phyloP scores from a whole-genome alignment of 192 early-diverging fungal species.

The Backusella tarrabulga region DNA sequence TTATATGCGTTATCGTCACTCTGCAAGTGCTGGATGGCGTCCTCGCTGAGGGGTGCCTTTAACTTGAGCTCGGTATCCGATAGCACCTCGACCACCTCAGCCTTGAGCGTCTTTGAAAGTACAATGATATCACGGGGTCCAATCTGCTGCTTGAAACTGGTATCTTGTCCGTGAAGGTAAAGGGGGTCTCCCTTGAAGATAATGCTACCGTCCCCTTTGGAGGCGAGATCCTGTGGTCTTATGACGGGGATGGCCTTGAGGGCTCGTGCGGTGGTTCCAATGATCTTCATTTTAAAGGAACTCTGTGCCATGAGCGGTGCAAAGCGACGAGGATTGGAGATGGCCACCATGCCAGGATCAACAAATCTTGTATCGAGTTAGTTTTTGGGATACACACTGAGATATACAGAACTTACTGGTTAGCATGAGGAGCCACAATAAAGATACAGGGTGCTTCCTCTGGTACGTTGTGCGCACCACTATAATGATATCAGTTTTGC shows the following conservation, averaged over 20 bases:
- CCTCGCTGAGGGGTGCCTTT: conserved; percentile 66
- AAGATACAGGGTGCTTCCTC: conserved; percentile 87
- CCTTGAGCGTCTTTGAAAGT: conserved; percentile 40
- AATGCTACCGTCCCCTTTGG: conserved; percentile 61
- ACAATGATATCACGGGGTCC: conserved; percentile 57
- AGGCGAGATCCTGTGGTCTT: conserved; percentile 86
- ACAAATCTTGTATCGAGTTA: conserved; percentile 66
- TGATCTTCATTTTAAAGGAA: conserved; percentile 78
- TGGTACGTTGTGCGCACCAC: conserved; percentile 81
- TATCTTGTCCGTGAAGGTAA: conserved; percentile 61
- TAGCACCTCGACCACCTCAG: conserved; percentile 69
- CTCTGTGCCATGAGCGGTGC: conserved; percentile 76
- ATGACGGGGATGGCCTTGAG: conserved; percentile 88
- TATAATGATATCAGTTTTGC: not conserved
- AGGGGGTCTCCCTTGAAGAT: conserved; percentile 53
- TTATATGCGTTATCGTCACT: conserved; percentile 37
- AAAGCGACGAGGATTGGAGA: conserved; percentile 69
- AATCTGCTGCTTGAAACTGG: conserved; percentile 64
- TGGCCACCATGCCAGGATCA: conserved; percentile 87
- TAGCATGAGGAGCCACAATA: conserved; percentile 77
- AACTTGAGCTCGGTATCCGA: conserved; percentile 78
- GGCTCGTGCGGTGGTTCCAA: conserved; percentile 74
- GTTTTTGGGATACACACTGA: no score
- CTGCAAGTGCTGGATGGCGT: conserved; percentile 57
- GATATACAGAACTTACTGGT: conserved; percentile 49